phyloP scores from a whole-genome alignment of 2,329 filamentous ascomycete genomes.

The Fusarium hainanense region DNA sequence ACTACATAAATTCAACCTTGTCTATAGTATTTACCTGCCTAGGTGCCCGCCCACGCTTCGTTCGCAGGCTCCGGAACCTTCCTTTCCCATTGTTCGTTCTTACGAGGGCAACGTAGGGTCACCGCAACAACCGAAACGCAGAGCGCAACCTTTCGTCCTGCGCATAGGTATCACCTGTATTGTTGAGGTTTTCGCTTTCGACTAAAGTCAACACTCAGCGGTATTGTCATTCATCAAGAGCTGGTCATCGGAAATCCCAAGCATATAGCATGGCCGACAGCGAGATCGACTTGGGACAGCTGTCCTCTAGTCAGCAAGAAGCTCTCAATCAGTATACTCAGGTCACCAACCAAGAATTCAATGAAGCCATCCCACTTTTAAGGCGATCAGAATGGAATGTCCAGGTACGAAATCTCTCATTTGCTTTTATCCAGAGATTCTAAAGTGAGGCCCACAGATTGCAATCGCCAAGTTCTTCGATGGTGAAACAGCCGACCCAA shows the following conservation, averaged over 20 bases:
- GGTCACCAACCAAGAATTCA: constrained; percentile 84
- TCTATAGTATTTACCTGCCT: neutral
- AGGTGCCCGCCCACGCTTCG: neutral
- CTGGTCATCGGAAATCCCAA: constrained; percentile 1
- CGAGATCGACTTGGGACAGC: constrained; percentile 69
- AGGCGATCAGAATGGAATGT: constrained; percentile 96
- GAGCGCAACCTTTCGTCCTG: neutral
- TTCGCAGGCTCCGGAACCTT: neutral
- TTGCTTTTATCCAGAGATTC: neutral
- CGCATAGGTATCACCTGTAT: neutral
- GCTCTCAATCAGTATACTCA: constrained; percentile 88
- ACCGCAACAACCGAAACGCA: constrained; percentile 20
- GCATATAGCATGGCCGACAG: constrained; percentile 50
- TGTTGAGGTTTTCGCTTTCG: neutral
- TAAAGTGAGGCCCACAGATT: constrained; percentile 67
- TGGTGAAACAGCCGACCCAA: constrained; percentile 85
- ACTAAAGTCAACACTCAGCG: neutral
- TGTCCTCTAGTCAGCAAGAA: constrained; percentile 82
- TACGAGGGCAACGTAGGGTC: constrained; percentile 18
- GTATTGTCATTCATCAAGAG: neutral
- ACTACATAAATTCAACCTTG: neutral
- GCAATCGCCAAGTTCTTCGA: constrained; percentile 98
- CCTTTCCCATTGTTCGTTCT: constrained; percentile 8
- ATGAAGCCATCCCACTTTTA: constrained; percentile 81
- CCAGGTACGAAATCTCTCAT: constrained; percentile 65